Conservation (phyloP, 106 monocot genomes). For the Alisma plantagoaquatica region DNA sequence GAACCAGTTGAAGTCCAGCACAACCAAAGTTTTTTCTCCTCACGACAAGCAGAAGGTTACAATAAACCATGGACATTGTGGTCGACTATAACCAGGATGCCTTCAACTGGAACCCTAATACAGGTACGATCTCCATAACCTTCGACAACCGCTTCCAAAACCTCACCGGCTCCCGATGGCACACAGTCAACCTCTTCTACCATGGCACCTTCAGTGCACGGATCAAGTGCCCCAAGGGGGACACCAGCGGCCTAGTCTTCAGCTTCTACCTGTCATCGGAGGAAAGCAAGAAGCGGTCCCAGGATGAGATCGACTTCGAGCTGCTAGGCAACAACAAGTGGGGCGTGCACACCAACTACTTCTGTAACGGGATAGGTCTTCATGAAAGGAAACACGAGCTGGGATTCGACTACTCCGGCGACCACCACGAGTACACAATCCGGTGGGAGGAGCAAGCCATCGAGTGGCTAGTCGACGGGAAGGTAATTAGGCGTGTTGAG, state of each 20-base stretch:
- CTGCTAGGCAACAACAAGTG: neutral
- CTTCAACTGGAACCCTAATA: too few relatives aligned
- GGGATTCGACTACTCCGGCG: neutral
- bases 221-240: neutral
- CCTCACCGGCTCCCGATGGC: neutral
- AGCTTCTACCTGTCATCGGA: neutral
- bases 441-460: neutral
- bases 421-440: neutral
- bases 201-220: neutral
- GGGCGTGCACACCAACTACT: neutral
- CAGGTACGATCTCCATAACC: too few relatives aligned
- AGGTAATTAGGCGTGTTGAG: neutral
- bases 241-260: neutral
- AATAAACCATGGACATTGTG: too few relatives aligned
- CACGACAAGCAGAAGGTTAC: too few relatives aligned
- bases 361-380: neutral
- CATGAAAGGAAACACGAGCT: neutral
- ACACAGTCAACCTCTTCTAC: neutral
- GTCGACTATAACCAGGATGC: too few relatives aligned
- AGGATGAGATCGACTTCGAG: slow-evolving; percentile 1
- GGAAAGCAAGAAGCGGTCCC: neutral
- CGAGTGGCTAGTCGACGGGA: neutral
- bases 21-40: too few relatives aligned
- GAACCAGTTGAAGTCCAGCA: too few relatives aligned
- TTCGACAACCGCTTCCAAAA: too few relatives aligned